Evolutionary conservation across 2,329 filamentous ascomycete genomes (phyloP).

Genomic region (Fusarium graminum): DNA sequence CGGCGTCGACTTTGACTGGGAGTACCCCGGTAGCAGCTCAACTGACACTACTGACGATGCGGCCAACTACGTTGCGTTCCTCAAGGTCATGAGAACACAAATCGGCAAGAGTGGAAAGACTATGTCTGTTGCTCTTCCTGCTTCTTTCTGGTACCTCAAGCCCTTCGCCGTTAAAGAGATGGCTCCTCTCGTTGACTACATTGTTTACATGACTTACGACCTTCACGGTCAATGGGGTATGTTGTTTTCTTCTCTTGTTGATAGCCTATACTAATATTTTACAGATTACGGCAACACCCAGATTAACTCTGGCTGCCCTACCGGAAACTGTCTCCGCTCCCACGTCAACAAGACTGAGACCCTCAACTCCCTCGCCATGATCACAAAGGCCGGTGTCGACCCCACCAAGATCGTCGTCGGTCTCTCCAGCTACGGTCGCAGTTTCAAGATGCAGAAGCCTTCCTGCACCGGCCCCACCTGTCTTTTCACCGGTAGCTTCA

Average conservation of each 20-base stretch:
- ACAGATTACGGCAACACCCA: conserved; percentile 48
- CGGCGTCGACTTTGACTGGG: conserved; percentile 63
- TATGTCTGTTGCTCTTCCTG: conserved; percentile 55
- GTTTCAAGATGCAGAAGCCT: conserved; percentile 47
- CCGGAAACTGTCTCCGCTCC: conserved; percentile 53
- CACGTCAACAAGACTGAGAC: conserved; percentile 59
- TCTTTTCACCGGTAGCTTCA: conserved; percentile 46
- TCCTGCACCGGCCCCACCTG: conserved; percentile 47
- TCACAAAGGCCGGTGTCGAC: conserved; percentile 54
- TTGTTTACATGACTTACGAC: conserved; percentile 57
- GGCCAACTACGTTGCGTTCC: conserved; percentile 53
- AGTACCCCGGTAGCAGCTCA: conserved; percentile 55
- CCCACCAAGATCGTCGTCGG: conserved; percentile 51
- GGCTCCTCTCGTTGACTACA: conserved; percentile 51
- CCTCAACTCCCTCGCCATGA: conserved; percentile 53
- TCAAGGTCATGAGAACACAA: conserved; percentile 49
- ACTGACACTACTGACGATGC: conserved; percentile 50
- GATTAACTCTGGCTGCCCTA: conserved; percentile 45
- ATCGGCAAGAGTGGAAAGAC: conserved; percentile 50
- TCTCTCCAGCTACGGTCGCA: conserved; percentile 49
- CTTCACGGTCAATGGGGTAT: conserved; percentile 54
- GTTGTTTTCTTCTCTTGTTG: neutral
- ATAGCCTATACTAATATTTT: neutral
- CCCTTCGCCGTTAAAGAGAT: conserved; percentile 54
- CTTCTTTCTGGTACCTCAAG: conserved; percentile 58